Evolutionary conservation across 2,329 filamentous ascomycete species (phyloP).

Genomic region (Fusarium hostae): DNA sequence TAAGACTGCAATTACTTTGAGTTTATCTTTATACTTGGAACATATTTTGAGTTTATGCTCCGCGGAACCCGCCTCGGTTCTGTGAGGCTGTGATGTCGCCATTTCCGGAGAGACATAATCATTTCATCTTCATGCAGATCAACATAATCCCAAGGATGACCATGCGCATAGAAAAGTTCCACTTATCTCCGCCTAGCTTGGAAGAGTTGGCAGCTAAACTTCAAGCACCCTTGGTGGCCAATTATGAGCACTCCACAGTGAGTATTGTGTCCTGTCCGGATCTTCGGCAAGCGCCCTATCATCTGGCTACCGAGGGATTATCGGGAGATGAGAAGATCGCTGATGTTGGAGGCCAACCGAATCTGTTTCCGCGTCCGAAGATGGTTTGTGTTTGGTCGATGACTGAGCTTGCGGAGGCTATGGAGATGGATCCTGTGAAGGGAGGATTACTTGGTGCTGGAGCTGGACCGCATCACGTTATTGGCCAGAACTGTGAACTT

Average conservation of each 20-base stretch:
- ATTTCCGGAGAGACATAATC: background rate
- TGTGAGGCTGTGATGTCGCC: background rate
- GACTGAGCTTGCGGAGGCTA: slow-evolving; percentile 26
- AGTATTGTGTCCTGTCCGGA: background rate
- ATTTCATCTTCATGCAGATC: background rate
- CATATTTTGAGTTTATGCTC: background rate
- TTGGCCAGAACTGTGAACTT: background rate
- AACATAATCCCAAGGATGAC: background rate
- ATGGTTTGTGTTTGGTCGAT: background rate
- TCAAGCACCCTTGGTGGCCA: background rate
- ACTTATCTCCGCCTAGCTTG: slow-evolving; percentile 43
- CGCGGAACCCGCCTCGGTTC: background rate
- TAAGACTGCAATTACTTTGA: background rate
- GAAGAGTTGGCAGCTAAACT: slow-evolving; percentile 33
- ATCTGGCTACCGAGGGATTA: background rate
- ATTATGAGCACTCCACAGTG: background rate
- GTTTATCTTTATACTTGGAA: background rate
- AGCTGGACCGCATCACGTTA: background rate
- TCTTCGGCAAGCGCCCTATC: background rate
- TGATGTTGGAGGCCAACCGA: background rate
- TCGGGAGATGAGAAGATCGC: background rate
- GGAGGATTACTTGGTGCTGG: background rate
- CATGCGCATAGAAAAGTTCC: slow-evolving; percentile 4
- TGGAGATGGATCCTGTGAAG: background rate
- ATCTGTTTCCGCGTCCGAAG: background rate